phyloP scores from a whole-genome alignment of 371 early-diverging fungal species.

The Basidiobolus heterosporus region DNA sequence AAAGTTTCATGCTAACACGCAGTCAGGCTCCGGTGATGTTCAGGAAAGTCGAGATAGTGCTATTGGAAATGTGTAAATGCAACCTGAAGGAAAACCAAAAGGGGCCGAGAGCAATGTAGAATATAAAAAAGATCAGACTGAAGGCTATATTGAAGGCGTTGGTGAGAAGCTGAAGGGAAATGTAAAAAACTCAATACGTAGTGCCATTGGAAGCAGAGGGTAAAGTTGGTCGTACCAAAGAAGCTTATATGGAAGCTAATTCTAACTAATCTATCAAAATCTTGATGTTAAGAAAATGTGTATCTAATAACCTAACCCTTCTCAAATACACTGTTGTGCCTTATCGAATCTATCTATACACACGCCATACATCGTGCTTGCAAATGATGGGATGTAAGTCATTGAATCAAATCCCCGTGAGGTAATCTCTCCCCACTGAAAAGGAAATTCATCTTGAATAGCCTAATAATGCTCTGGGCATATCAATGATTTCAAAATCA shows the following conservation, averaged over 20 bases:
- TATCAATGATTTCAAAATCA: too few species aligned
- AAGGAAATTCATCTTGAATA: too few species aligned
- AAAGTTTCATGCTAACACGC: background rate
- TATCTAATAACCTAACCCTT: too few species aligned
- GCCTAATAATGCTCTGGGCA: too few species aligned
- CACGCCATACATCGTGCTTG: too few species aligned
- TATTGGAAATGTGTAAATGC: conserved; percentile 9
- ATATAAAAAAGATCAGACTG: conserved; percentile 4
- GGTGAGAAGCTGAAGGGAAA: conserved; percentile 21
- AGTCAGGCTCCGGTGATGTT: conserved; percentile 8
- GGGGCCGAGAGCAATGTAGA: conserved; percentile 6
- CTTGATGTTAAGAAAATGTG: too few species aligned
- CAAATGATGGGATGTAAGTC: too few species aligned
- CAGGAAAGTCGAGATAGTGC: conserved; percentile 9
- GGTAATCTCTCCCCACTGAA: too few species aligned
- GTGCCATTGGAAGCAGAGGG: conserved; percentile 22
- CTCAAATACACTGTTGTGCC: too few species aligned
- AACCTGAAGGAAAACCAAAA: conserved; percentile 21
- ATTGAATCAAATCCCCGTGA: too few species aligned
- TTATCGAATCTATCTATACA: too few species aligned
- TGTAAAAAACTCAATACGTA: conserved; percentile 19
- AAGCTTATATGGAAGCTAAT: background rate
- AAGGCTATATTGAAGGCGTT: conserved; percentile 5
- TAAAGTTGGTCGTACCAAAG: conserved; percentile 10
- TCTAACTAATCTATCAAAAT: too few species aligned